These are phyloP conservation scores for Oryza longistaminata DNA, from an alignment of 176 grass and related monocot genomes.

Conservation along the genomic window DNA sequence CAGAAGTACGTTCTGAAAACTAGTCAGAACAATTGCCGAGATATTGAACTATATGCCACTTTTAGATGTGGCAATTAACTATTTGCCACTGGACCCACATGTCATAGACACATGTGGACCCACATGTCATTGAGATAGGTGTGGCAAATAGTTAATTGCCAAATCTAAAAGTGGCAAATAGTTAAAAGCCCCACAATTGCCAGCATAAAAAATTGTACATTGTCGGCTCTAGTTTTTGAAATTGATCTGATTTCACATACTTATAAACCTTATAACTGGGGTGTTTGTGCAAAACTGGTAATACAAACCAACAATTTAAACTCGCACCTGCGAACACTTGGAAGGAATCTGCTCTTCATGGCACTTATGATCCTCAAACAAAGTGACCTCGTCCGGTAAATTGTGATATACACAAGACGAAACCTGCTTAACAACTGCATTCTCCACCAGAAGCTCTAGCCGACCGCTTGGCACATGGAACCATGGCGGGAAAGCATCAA, in stretches of 20 bases:
- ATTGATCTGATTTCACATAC: background rate
- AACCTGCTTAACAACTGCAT: conserved; percentile 62
- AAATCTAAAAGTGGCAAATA: too few relatives aligned
- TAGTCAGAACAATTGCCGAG: background rate
- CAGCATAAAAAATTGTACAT: background rate
- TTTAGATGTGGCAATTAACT: too few relatives aligned
- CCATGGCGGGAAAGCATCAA: conserved; percentile 70
- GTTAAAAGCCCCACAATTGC: too few relatives aligned
- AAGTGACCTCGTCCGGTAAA: conserved; percentile 55
- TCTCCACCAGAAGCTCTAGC: conserved; percentile 81
- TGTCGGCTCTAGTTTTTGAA: background rate
- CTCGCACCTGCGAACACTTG: conserved; percentile 69
- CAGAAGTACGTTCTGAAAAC: background rate
- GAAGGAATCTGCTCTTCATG: conserved; percentile 76
- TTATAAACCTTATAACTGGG: background rate
- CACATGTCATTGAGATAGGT: too few relatives aligned
- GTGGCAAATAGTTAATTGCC: too few relatives aligned
- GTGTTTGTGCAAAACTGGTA: conserved; percentile 26
- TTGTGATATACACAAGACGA: conserved; percentile 84
- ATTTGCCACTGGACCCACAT: too few relatives aligned
- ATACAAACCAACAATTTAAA: background rate
- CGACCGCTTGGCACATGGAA: conserved; percentile 61
- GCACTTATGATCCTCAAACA: conserved; percentile 92
- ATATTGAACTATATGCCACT: too few relatives aligned
- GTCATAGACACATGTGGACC: too few relatives aligned